These are phyloP conservation scores for Mycena sanguinolenta DNA, from an alignment of 768 basidiomycete species.

Conservation along the genomic window DNA sequence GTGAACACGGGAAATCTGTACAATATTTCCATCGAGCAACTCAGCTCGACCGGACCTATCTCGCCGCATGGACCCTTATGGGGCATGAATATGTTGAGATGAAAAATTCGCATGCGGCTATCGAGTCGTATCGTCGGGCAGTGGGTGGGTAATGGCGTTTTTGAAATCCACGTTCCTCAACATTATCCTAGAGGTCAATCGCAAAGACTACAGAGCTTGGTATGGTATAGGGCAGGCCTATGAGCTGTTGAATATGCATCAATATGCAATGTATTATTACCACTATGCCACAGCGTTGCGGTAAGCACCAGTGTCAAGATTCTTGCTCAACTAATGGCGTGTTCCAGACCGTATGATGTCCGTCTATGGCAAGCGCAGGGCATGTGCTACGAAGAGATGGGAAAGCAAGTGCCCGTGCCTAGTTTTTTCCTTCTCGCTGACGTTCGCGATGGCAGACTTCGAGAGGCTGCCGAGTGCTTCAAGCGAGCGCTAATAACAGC, in stretches of 20 bases:
- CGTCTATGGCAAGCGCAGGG: slow-evolving; percentile 97
- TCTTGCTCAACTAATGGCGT: slow-evolving; percentile 20
- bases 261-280: slow-evolving; percentile 96
- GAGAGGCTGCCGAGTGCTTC: slow-evolving; percentile 93
- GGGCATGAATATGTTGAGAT: slow-evolving; percentile 99
- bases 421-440: slow-evolving; percentile 6
- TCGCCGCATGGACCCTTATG: slow-evolving; percentile 99
- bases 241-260: slow-evolving; percentile 95
- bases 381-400: slow-evolving; percentile 93
- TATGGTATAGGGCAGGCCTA: slow-evolving; percentile 99
- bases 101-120: slow-evolving; percentile 99
- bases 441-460: slow-evolving; percentile 61
- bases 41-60: slow-evolving; percentile 93
- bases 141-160: slow-evolving; percentile 73
- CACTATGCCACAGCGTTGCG: slow-evolving; percentile 94
- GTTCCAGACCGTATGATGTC: slow-evolving; percentile 89
- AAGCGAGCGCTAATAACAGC: slow-evolving; percentile 90
- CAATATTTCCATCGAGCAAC: slow-evolving; percentile 95
- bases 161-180: neutral
- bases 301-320: slow-evolving; percentile 53
- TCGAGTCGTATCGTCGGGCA: slow-evolving; percentile 96
- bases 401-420: slow-evolving; percentile 64
- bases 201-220: slow-evolving; percentile 98
- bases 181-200: slow-evolving; percentile 82
- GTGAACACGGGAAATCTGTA: slow-evolving; percentile 96